Base-by-base conservation (phyloP, 2,329 filamentous ascomycete genomes). In the Fusarium caatingaense region DNA sequence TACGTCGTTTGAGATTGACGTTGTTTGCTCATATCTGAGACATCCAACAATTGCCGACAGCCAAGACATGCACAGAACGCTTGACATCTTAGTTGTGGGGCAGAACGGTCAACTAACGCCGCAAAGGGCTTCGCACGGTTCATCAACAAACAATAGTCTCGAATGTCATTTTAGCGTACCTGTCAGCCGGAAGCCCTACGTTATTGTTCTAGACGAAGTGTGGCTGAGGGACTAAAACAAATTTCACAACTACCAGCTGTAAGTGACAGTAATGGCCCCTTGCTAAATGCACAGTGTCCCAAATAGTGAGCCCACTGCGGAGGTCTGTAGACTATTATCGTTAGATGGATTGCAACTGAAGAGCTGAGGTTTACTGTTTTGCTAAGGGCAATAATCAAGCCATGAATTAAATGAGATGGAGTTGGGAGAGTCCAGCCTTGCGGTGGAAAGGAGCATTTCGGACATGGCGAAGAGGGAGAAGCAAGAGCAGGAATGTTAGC, bases 401-500 rank as follows among this genome's bases (percentile, higher is more conserved):
- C 13, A 25, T 21, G 5, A 18, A n/a, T 34, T 20, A 34, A 49
- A 25, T 23, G 27, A 30, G 9, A 16, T 21, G 28, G 51, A 10
- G 10, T 37, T 25, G 11, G 4, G 2, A 8, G 8, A 46, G 40
- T n/a, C 13, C 4, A 20, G 25, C 20, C 16, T 16, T 37, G 32
- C 16, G 9, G 16, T 37, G 32, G 16, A 37, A 37, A 18, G 32
- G 32, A 18, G 9, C 9, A 4, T 9, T 2, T 37, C 23, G 9
- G 25, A 30, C n/a, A 16, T 12, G 8, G 40, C 8, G 16, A 45
- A 45, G 21, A 11, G n/a, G n/a, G n/a, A 20, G 23, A 15, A 7
- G 3, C 4, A 6, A 18, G 7, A 13, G 28, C 2, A 28, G 10
- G 27, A 11, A 5, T 0, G 1, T 28, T 28, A 12, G 27, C 12